Conservation (phyloP, 129 eudicot genomes). For the Lonicera japonica region DNA sequence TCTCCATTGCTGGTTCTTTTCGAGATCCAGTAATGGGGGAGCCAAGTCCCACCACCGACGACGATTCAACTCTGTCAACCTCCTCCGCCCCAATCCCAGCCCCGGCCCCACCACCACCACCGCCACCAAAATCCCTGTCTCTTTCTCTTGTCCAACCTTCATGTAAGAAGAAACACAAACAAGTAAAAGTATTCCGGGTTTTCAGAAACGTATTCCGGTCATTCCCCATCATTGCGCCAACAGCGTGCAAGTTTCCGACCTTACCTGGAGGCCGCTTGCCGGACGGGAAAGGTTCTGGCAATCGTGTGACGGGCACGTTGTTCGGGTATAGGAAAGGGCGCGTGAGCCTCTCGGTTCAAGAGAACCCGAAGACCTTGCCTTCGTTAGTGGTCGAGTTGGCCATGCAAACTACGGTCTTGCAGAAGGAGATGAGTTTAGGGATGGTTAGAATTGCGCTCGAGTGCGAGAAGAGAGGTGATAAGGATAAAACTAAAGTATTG, state of each 20-base stretch:
- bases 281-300: conserved; percentile 16
- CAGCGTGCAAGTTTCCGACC: conserved; percentile 31
- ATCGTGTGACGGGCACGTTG: conserved; percentile 49
- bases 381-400: conserved; percentile 56
- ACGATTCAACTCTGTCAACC: conserved; percentile 9
- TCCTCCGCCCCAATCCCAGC: neutral
- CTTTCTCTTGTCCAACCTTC: conserved; percentile 26
- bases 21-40: conserved; percentile 38
- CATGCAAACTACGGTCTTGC: conserved; percentile 48
- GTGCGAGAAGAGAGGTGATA: conserved; percentile 48
- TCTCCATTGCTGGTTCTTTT: conserved; percentile 33
- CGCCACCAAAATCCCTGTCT: conserved; percentile 25
- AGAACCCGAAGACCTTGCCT: conserved; percentile 54
- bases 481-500: conserved; percentile 42
- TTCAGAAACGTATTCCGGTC: conserved; percentile 51
- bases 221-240: conserved; percentile 53
- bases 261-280: conserved; percentile 40
- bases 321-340: conserved; percentile 59
- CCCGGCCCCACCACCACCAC: conserved; percentile 21
- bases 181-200: conserved; percentile 32
- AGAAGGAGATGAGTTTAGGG: conserved; percentile 59
- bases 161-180: conserved; percentile 32
- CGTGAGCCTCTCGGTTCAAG: conserved; percentile 54
- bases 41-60: conserved; percentile 17
- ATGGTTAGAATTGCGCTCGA: conserved; percentile 77